Evolutionary conservation across 306 rosid genomes (phyloP), one percentile per base, ranked within the genome.

Genomic region (Castanea mollissima): DNA sequence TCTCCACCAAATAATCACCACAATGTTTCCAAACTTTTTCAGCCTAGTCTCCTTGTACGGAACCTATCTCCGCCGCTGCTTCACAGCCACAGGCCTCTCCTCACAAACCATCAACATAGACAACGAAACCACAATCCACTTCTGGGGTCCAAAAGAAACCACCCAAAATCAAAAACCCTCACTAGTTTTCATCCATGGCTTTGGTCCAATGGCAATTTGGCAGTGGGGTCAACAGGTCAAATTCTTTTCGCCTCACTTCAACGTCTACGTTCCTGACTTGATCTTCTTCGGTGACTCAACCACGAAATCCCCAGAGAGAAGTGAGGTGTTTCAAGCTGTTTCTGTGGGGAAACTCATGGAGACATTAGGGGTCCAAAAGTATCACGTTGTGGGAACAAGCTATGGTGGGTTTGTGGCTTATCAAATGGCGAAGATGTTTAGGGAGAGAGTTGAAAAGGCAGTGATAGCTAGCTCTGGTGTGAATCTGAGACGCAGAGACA

Each of bases 391-490:
- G 59, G 97, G 99, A 4, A 95, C 99, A 6, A 95, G 99, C 79
- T 95, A 95, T 29, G 98, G 99, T 0, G 97, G 99, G 1, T 81
- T 95, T 6, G 93, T 95, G 79, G 95, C 99, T 13, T 90, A 95
- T 64, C 86, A 86, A 54, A 13, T 95, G 86, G 99, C 97, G 3
- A 81, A 63, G 74, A 76, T 69, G 76, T 80, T 90, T 67, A 91
- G 93, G 77, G 90, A 87, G 81, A 95, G 87, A 55, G 90, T 91
- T 5, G 86, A 88, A 73, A 95, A 90, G 71, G 99, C 89, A 70
- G 90, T 95, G 15, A 95, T 95, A 29, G 97, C 96, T 0, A 95
- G 99, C 82, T 95, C 99, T 0, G 99, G 94, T 9, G 87, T 95
- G 7, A 92, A 92, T 41, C 83, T 92, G 92, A 86, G 73, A 6